A percentile compares a stretch with the other conserved stretches of the same genome.
Conservation (phyloP, 164 flowering plant genomes). For the Santalum album region DNA sequence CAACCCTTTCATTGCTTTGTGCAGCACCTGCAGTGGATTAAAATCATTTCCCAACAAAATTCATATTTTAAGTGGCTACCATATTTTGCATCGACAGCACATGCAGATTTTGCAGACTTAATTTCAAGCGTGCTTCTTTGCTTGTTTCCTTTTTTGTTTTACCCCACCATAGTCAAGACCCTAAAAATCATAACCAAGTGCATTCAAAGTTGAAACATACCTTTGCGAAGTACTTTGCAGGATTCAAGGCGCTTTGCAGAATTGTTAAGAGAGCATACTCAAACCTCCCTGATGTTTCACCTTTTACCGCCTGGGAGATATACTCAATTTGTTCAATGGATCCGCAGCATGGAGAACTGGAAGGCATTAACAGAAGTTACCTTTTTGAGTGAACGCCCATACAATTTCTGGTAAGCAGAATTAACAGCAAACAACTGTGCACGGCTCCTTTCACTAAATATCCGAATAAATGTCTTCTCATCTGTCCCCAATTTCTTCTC, state of each 20-base stretch:
- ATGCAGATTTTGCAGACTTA: too few relatives aligned
- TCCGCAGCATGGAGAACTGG: neutral
- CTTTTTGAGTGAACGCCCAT: conserved; percentile 51
- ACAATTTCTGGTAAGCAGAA: conserved; percentile 34
- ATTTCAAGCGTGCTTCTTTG: too few relatives aligned
- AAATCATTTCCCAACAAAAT: too few relatives aligned
- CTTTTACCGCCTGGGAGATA: conserved; percentile 55
- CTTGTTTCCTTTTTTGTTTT: neutral
- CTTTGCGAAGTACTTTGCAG: conserved; percentile 62
- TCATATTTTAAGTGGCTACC: too few relatives aligned
- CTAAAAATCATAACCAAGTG: neutral
- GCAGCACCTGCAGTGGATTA: conserved; percentile 50
- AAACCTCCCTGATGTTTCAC: conserved; percentile 64
- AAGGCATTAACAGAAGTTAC: conserved; percentile 15
- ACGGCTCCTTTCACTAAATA: conserved; percentile 64
- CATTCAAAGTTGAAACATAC: conserved; percentile 22
- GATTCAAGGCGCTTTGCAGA: conserved; percentile 52
- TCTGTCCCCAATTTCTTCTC: conserved; percentile 65
- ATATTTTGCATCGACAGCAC: too few relatives aligned
- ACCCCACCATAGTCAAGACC: neutral
- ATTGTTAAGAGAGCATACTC: conserved; percentile 53
- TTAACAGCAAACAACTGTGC: conserved; percentile 63
- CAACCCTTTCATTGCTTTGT: conserved; percentile 73
- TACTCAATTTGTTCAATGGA: neutral
- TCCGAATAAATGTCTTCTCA: conserved; percentile 48